phyloP scores from a whole-genome alignment of 2,329 filamentous ascomycete species.

The Aspergillus spinulosporus region DNA sequence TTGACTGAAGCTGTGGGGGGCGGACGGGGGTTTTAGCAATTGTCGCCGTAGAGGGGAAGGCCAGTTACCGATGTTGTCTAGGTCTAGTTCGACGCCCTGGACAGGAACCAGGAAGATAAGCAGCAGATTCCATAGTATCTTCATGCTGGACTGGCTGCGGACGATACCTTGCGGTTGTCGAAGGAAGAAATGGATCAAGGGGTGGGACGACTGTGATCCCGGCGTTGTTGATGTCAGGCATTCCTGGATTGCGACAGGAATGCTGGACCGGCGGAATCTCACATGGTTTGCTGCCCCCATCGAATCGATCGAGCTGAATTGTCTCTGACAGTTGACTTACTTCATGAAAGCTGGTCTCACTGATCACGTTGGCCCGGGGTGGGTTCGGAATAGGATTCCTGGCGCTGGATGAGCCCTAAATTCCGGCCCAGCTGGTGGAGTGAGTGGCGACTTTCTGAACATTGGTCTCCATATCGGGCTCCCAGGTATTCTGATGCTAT shows the following conservation, averaged over 20 bases:
- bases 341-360: too few species aligned
- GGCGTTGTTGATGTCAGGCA: constrained; percentile 1
- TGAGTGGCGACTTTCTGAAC: too few species aligned
- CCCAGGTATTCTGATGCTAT: too few species aligned
- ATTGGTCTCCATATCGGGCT: too few species aligned
- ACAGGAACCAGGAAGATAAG: constrained; percentile 14
- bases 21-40: not conserved
- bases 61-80: constrained; percentile 18
- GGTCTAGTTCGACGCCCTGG: constrained; percentile 19
- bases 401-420: too few species aligned
- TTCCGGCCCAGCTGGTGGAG: too few species aligned
- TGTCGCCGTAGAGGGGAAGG: not conserved
- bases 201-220: not conserved
- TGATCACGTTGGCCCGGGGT: too few species aligned
- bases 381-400: too few species aligned
- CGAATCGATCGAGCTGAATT: too few species aligned
- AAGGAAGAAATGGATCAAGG: not conserved
- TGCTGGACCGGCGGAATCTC: not conserved
- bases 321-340: too few species aligned
- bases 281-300: not conserved
- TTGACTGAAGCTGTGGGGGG: constrained; percentile 47
- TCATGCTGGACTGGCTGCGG: constrained; percentile 16
- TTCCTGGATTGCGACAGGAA: not conserved
- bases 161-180: not conserved
- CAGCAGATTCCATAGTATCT: constrained; percentile 18